Base-by-base conservation (phyloP, 2,329 filamentous ascomycete species). In the Phialophora tarda region DNA sequence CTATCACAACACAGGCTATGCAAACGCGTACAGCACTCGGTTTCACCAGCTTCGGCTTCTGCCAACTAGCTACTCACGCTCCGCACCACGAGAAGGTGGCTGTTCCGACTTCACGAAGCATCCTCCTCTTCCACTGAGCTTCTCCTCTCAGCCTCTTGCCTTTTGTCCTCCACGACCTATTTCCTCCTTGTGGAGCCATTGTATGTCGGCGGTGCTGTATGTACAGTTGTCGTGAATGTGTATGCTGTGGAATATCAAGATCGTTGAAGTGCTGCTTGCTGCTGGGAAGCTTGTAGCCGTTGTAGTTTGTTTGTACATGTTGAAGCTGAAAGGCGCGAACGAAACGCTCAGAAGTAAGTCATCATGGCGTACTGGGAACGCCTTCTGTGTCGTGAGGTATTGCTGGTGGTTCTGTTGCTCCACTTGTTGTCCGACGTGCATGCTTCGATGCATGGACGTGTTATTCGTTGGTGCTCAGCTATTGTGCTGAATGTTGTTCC, bases 81-180 rank as follows among this genome's bases (percentile, higher is more conserved):
- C 24, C 28, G 26, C 53, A 28, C 53, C 53, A n/a, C 53, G 53
- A 55, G 53, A 55, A 55, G 53, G 53, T 55, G 24, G 53, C 53
- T 55, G 53, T 55, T 55, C 28, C 28, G 53, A 21, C 28, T 55
- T 55, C 53, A 12, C 53, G 28, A 28, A 55, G 53, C 53, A 21
- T 55, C 53, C 53, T 55, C 53, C 53, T 55, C 53, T 55, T 55
- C 11, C 28, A 12, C 12, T 55, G 53, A 32, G 48, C 48, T 51
- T 51, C 21, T 28, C 23, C 11, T 26, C 48, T 17, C 48, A 51
- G 24, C 23, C 48, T 51, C 21, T 26, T 23, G 23, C 48, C 38
- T 2, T n/a, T n/a, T 44, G 38, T 34, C 38, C 38, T 44, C 38
- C 38, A 44, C 38, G 38, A 2, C 38, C 38, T 21, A 44, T 44